Percentiles rank a stretch among this genome's conserved stretches.
Conservation (phyloP, 768 basidiomycete species). For the Rhizopogon rudus region DNA sequence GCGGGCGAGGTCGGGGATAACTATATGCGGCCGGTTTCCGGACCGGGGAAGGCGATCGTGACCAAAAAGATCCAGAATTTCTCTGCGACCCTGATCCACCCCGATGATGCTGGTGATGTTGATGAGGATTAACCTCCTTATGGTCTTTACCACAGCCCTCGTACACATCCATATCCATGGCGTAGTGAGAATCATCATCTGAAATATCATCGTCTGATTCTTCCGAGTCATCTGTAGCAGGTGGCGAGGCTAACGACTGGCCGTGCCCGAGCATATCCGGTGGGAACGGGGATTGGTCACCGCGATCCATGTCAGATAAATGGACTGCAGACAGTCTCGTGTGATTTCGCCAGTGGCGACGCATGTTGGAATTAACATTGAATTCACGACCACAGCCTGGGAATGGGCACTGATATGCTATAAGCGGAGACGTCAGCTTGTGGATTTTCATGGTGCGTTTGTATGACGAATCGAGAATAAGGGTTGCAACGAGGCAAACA, state of each 20-base stretch:
- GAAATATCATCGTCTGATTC: slow-evolving; percentile 19
- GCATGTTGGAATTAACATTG: slow-evolving; percentile 85
- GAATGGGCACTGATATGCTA: slow-evolving; percentile 73
- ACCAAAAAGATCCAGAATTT: slow-evolving; percentile 1
- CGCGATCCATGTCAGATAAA: slow-evolving; percentile 11
- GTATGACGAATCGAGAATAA: not conserved
- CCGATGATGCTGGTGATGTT: not conserved
- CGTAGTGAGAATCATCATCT: slow-evolving; percentile 19
- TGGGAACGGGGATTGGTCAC: slow-evolving; percentile 6
- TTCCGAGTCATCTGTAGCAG: slow-evolving; percentile 20
- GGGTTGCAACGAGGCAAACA: slow-evolving; percentile 1
- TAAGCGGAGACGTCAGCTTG: slow-evolving; percentile 11
- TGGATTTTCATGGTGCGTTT: not conserved
- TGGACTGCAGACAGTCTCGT: slow-evolving; percentile 22
- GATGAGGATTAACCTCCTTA: slow-evolving; percentile 12
- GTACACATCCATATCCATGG: slow-evolving; percentile 19
- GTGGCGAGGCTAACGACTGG: slow-evolving; percentile 22
- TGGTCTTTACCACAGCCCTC: slow-evolving; percentile 1
- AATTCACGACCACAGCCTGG: slow-evolving; percentile 73
- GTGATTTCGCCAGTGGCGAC: slow-evolving; percentile 73
- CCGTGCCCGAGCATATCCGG: slow-evolving; percentile 3
- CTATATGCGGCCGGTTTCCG: slow-evolving; percentile 1
- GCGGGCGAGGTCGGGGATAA: not conserved
- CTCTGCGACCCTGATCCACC: slow-evolving; percentile 1
- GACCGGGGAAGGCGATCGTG: slow-evolving; percentile 4